phyloP scores from a whole-genome alignment of 2,329 filamentous ascomycete genomes.

The Chaetomium olivaceum region DNA sequence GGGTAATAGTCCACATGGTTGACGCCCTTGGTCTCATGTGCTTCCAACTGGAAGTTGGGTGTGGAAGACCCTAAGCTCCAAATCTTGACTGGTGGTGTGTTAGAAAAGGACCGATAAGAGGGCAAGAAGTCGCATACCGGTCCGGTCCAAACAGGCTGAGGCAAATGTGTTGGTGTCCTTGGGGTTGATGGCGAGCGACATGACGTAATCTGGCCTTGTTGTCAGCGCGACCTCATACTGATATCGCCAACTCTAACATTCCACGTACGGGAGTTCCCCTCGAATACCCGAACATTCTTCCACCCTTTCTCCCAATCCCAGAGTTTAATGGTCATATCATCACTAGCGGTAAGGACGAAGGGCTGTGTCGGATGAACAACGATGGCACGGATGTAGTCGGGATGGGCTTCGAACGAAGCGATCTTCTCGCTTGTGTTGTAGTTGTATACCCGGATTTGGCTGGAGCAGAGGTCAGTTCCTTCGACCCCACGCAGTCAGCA shows the following conservation, averaged over 20 bases:
- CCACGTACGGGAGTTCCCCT: slow-evolving; percentile 73
- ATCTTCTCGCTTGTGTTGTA: slow-evolving; percentile 99
- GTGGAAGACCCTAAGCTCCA: slow-evolving; percentile 94
- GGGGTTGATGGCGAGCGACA: slow-evolving; percentile 88
- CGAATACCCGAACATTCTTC: slow-evolving; percentile 97
- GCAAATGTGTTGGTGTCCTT: slow-evolving; percentile 93
- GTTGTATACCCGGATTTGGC: slow-evolving; percentile 83
- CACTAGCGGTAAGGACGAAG: slow-evolving; percentile 91
- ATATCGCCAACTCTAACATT: slow-evolving; percentile 57
- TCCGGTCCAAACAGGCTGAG: slow-evolving; percentile 92
- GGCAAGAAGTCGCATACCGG: slow-evolving; percentile 42
- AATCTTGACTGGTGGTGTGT: slow-evolving; percentile 53
- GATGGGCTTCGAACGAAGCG: slow-evolving; percentile 93
- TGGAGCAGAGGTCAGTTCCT: slow-evolving; percentile 61
- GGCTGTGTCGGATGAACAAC: slow-evolving; percentile 93
- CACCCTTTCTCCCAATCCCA: slow-evolving; percentile 99
- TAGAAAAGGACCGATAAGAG: neutral
- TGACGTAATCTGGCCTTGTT: slow-evolving; percentile 30
- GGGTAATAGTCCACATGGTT: slow-evolving; percentile 94
- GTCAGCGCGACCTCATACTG: slow-evolving; percentile 17
- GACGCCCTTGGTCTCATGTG: slow-evolving; percentile 94
- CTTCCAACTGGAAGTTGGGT: slow-evolving; percentile 94
- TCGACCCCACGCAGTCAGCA: neutral
- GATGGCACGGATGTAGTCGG: slow-evolving; percentile 97
- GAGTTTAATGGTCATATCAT: slow-evolving; percentile 98